These are phyloP conservation scores for Mortierella sp. DNA, from an alignment of 371 early-diverging fungal genomes.

Conservation along the genomic window DNA sequence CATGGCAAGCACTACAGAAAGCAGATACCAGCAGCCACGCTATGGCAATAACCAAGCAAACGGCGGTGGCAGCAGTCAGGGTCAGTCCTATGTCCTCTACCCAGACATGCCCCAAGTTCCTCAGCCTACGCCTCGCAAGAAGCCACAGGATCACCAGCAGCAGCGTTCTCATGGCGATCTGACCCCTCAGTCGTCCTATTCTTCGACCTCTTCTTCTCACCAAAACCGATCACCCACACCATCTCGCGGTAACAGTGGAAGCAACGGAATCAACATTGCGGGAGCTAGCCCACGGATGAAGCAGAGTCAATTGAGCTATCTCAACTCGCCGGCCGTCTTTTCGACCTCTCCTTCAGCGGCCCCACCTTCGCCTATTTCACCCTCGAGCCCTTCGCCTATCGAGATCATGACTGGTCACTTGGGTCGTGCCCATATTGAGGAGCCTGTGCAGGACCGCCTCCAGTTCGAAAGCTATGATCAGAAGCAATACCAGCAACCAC, in stretches of 20 bases:
- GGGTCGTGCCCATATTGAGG: conserved; percentile 40
- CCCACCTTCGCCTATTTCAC: conserved; percentile 43
- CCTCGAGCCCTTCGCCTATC: conserved; percentile 33
- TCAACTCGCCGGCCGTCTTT: conserved; percentile 16
- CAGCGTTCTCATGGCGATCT: conserved; percentile 37
- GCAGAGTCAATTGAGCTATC: conserved; percentile 42
- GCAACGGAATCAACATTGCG: conserved; percentile 19
- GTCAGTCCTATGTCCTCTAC: conserved; percentile 22
- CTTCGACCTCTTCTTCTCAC: conserved; percentile 34
- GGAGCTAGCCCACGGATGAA: conserved; percentile 18
- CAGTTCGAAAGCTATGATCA: conserved; percentile 36
- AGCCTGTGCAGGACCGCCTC: conserved; percentile 44
- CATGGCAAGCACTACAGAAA: conserved; percentile 28
- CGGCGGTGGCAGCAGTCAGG: conserved; percentile 3
- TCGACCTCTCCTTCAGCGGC: conserved; percentile 27
- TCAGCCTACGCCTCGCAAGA: conserved; percentile 15
- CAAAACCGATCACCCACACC: conserved; percentile 24
- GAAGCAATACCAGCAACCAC: conserved; percentile 39
- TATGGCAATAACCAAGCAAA: conserved; percentile 20
- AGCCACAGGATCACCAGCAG: conserved; percentile 19
- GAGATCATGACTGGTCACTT: conserved; percentile 33
- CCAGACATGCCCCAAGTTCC: conserved; percentile 24
- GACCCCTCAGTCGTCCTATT: conserved; percentile 52
- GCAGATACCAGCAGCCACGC: conserved; percentile 32
- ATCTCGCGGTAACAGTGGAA: conserved; percentile 43